Evolutionary conservation across 2,329 filamentous ascomycete genomes (phyloP).

Genomic region (Penicillium oxalicum): DNA sequence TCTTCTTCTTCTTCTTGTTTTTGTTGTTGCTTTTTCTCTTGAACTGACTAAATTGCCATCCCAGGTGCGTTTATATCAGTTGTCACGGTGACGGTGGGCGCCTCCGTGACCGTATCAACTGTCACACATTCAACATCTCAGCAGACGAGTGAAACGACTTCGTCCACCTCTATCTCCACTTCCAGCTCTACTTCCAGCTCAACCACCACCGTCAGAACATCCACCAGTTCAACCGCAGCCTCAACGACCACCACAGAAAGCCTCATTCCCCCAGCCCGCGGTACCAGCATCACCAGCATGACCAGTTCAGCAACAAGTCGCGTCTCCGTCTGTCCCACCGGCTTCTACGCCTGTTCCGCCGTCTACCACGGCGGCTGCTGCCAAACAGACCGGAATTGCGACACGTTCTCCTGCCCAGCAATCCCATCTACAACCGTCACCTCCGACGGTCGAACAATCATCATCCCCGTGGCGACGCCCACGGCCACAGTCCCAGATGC

Average conservation of each 20-base stretch:
- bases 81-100: slow-evolving; percentile 31
- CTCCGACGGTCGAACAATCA: slow-evolving; percentile 63
- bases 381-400: slow-evolving; percentile 78
- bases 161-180: not conserved
- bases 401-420: slow-evolving; percentile 68
- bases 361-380: slow-evolving; percentile 80
- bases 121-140: slow-evolving; percentile 27
- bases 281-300: slow-evolving; percentile 32
- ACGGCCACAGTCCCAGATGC: slow-evolving; percentile 26
- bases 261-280: slow-evolving; percentile 33
- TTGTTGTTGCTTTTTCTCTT: not conserved
- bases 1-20: not conserved
- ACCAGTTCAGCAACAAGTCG: slow-evolving; percentile 28
- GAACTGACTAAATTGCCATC: too few species aligned
- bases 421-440: slow-evolving; percentile 61
- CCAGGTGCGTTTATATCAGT: slow-evolving; percentile 32
- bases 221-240: not conserved
- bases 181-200: not conserved
- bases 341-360: slow-evolving; percentile 86
- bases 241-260: slow-evolving; percentile 24
- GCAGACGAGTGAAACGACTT: slow-evolving; percentile 18
- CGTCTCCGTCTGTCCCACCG: slow-evolving; percentile 64
- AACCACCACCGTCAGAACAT: not conserved
- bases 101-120: slow-evolving; percentile 27
- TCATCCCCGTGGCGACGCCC: slow-evolving; percentile 50